Conservation (phyloP, 2,329 filamentous ascomycete genomes). For the Zymoseptoria crescenta region DNA sequence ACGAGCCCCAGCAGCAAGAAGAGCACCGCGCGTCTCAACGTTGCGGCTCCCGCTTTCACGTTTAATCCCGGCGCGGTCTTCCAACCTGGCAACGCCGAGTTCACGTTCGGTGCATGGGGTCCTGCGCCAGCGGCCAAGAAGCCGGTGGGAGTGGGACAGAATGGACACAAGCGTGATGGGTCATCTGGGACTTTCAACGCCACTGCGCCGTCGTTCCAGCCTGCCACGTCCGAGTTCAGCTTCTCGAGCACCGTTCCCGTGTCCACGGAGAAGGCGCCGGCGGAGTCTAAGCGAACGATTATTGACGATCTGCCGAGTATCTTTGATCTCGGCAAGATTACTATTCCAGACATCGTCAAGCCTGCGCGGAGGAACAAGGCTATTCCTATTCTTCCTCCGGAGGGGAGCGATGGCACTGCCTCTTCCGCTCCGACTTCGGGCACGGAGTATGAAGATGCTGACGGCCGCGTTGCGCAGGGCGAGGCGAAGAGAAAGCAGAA, state of each 20-base stretch:
- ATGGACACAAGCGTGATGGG: constrained; percentile 17
- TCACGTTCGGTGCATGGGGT: constrained; percentile 19
- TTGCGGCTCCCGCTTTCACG: constrained; percentile 81
- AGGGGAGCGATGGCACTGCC: constrained; percentile 17
- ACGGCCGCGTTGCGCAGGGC: constrained; percentile 55
- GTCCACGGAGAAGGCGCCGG: constrained; percentile 21
- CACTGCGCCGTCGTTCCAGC: constrained; percentile 36
- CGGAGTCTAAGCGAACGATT: constrained; percentile 32
- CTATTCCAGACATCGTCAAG: constrained; percentile 59
- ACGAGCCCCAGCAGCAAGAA: constrained; percentile 52
- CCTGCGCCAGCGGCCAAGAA: constrained; percentile 1
- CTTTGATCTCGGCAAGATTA: constrained; percentile 32
- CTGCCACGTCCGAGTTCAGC: constrained; percentile 30
- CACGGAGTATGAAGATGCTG: constrained; percentile 46
- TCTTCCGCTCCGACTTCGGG: constrained; percentile 13
- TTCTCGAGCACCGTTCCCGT: constrained; percentile 26
- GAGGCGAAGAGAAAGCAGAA: constrained; percentile 69
- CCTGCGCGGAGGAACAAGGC: constrained; percentile 70
- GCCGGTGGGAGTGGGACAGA: constrained; percentile 1
- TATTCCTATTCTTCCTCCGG: constrained; percentile 62
- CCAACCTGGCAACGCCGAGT: constrained; percentile 26
- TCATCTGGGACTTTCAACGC: constrained; percentile 53
- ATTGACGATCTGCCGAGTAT: constrained; percentile 24
- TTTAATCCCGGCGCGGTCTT: constrained; percentile 55
- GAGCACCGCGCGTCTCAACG: constrained; percentile 66